Base-by-base conservation (phyloP, 139 green algal species). In the Volvox africanus region DNA sequence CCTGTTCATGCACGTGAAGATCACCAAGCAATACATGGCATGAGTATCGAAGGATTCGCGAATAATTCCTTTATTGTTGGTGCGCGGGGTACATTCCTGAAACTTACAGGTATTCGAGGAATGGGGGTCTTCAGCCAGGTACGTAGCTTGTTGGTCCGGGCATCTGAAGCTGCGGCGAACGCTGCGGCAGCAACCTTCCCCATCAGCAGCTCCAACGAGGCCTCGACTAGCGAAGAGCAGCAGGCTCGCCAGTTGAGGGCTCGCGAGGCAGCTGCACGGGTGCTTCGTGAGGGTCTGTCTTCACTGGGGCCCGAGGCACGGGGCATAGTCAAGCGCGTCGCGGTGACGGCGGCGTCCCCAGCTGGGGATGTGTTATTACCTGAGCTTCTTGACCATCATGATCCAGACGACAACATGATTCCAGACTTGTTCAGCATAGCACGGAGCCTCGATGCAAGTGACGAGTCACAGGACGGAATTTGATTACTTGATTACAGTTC, bases 361-460 rank as follows among this genome's bases (percentile, higher is more conserved):
- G 81, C 61, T 18, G n/a, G 61, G n/a, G 81, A 61, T 11, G 81
- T 30, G 30, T 21, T 87, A 61, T 32, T 76, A 20, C 35, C 61
- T 6, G 81, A 32, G 81, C 61, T 44, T 33, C 14, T 22, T 0
- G 26, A 2, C 14, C 32, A 62, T 24, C 14, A 68, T 3, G 17
- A 5, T 18, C 14, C 36, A 1, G 83, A 26, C 17, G 83, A 28
- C 20, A 22, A n/a, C 35, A 3, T 80, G 0, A 37, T 37, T 14
- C 12, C 67, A 0, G 83, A 89, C 67, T 19, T 89, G 14, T 89
- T 89, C 36, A 89, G 83, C 26, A 28, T 89, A 3, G 83, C 83
- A 16, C 83, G 83, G 0, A 71, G 18, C 21, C 35, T 89, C 1
- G 83, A 80, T 35, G 33, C 32, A 20, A 81, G 75, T 30, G 30